Evolutionary conservation across 257 asterid species (phyloP), one percentile per base, ranked within the genome.

Genomic region (Anisodus acutangulus): DNA sequence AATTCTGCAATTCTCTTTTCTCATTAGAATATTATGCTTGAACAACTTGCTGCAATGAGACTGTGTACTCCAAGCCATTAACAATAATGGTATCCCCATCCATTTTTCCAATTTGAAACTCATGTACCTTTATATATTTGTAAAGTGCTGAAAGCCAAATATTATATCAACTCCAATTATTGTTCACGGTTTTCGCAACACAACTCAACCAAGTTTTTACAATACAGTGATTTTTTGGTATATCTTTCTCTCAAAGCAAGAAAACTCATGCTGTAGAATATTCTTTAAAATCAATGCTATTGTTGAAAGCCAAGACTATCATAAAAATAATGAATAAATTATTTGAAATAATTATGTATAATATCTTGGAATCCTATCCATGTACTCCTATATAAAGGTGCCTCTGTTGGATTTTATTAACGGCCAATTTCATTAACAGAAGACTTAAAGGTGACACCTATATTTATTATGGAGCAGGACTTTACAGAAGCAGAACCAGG

Each of bases 181-280:
- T 51, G 8, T 76, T 76, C 47, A 51, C 47, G 7, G 43, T 51
- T 51, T 76, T 1, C 12, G 45, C 7, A 13, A 26, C 47, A 76
- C 81, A 49, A 22, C 51, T 26, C 22, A 49, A 12, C 22, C 0
- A 49, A 2, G 26, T 51, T 76, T 51, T 12, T 26, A 51, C 63
- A 6, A 51, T 53, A 76, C 22, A 53, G 13, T 26, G 81, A 76
- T 26, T 22, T 51, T 74, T 26, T 51, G n/a, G 26, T 51, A 11
- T 3, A 0, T 26, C 19, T 7, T 2, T 76, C 58, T 13, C 39
- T 7, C 81, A 76, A 51, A 76, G 81, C 47, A 51, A 76, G 63
- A 22, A 51, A 51, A 76, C 3, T 76, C 47, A 76, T 76, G 81
- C 41, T 22, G 47, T 51, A 12, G 63, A 76, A 51, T 76, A 76